Conservation (phyloP, 257 asterid genomes). For the Craterostigma plantagineum region DNA sequence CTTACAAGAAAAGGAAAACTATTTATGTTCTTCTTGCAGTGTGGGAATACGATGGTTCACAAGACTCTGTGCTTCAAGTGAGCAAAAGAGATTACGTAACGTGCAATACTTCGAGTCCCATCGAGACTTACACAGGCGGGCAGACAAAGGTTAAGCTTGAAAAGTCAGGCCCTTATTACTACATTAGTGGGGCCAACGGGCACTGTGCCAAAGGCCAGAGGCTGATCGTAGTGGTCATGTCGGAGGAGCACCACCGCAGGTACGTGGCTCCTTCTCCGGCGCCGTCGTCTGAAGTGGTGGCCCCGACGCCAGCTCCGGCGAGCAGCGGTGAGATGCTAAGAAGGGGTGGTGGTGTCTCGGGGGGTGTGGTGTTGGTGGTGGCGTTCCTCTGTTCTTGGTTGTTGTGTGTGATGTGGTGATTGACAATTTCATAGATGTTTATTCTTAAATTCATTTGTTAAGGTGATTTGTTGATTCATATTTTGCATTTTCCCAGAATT, state of each 20-base stretch:
- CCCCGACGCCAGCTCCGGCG: constrained; percentile 30
- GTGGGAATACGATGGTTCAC: constrained; percentile 32
- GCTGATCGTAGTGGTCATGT: constrained; percentile 44
- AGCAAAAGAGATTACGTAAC: constrained; percentile 33
- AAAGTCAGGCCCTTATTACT: constrained; percentile 54
- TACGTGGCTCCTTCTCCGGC: constrained; percentile 47
- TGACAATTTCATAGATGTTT: no score
- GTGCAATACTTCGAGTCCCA: constrained; percentile 57
- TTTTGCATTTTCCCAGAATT: no score
- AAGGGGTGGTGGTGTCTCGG: no score
- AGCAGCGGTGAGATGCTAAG: constrained; percentile 21
- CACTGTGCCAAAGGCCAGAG: constrained; percentile 67
- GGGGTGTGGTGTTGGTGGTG: no score
- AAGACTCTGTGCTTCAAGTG: constrained; percentile 58
- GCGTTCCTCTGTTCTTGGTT: no score
- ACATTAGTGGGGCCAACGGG: constrained; percentile 58
- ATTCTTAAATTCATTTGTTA: no score
- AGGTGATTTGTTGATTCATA: no score
- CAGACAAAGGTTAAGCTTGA: constrained; percentile 31
- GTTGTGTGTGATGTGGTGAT: no score
- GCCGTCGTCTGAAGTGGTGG: constrained; percentile 33
- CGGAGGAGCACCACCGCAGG: constrained; percentile 22
- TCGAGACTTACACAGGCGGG: constrained; percentile 33
- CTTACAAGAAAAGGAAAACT: no score
- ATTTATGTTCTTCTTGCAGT: constrained; percentile 25